Percentiles rank a stretch among this genome's conserved stretches.
These are phyloP conservation scores for Circinella umbellata DNA, from an alignment of 371 early-diverging fungal species.

Conservation along the genomic window DNA sequence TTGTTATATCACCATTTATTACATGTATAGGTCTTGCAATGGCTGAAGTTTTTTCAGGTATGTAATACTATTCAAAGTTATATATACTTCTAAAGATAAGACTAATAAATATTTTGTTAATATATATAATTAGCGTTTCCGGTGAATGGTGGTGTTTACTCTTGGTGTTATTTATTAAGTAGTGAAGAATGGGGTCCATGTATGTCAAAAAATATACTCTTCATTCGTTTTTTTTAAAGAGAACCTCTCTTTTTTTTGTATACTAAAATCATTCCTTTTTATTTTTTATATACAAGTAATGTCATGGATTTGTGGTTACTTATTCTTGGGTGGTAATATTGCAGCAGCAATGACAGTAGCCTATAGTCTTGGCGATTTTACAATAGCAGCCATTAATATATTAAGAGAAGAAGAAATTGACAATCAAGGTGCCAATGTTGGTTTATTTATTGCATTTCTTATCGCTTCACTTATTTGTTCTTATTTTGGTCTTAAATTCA, in stretches of 20 bases:
- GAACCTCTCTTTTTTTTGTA: not conserved
- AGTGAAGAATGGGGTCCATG: slow-evolving; percentile 45
- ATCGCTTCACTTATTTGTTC: slow-evolving; percentile 23
- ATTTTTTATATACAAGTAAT: slow-evolving; percentile 30
- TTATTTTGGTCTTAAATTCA: slow-evolving; percentile 36
- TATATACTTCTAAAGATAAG: too few species aligned
- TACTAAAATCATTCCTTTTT: not conserved
- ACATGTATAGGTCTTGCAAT: slow-evolving; percentile 42
- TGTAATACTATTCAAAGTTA: too few species aligned
- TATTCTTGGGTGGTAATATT: slow-evolving; percentile 34
- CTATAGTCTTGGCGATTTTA: slow-evolving; percentile 33
- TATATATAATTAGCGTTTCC: slow-evolving; percentile 27
- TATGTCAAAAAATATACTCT: slow-evolving; percentile 17
- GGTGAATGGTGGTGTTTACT: slow-evolving; percentile 42
- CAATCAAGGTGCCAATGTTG: slow-evolving; percentile 40
- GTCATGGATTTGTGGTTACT: slow-evolving; percentile 46
- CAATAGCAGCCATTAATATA: slow-evolving; percentile 27
- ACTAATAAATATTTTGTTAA: not conserved
- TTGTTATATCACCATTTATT: slow-evolving; percentile 41
- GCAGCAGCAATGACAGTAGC: slow-evolving; percentile 38
- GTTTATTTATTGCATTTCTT: slow-evolving; percentile 34
- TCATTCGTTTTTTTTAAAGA: too few species aligned
- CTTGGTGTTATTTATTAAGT: slow-evolving; percentile 36
- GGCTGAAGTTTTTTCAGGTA: slow-evolving; percentile 44
- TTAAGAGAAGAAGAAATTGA: slow-evolving; percentile 23